Evolutionary conservation across 495 filamentous ascomycete genomes (phyloP).

Genomic region (Penicillium roqueforti): DNA sequence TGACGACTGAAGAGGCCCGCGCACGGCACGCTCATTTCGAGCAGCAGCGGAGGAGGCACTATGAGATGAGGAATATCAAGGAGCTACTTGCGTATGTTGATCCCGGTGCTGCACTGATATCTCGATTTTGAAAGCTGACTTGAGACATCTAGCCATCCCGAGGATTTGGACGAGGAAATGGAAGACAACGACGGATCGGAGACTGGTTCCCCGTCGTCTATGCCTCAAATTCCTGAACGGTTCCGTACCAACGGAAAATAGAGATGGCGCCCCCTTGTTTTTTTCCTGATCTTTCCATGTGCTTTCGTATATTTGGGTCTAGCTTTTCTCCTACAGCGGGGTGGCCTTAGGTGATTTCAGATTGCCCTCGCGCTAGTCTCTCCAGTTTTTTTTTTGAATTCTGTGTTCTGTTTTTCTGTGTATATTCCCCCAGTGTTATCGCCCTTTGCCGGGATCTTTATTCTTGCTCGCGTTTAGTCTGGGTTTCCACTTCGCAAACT

Average conservation of each 20-base stretch:
- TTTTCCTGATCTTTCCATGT: background rate
- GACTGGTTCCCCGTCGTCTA: conserved; percentile 24
- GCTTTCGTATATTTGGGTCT: background rate
- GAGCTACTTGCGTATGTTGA: conserved; percentile 69
- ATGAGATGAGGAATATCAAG: conserved; percentile 97
- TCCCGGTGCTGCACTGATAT: background rate
- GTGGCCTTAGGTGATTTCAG: background rate
- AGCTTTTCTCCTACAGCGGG: background rate
- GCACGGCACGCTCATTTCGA: conserved; percentile 92
- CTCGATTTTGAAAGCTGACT: conserved; percentile 9
- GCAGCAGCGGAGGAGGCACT: conserved; percentile 87
- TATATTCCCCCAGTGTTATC: conserved; percentile 26
- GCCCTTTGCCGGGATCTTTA: background rate
- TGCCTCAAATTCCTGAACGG: conserved; percentile 35
- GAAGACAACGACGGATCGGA: conserved; percentile 45
- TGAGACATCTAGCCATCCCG: conserved; percentile 38
- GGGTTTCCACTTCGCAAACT: background rate
- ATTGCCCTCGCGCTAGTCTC: background rate
- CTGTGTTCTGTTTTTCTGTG: conserved; percentile 5
- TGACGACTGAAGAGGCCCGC: conserved; percentile 69
- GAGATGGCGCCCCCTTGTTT: background rate
- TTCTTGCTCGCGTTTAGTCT: background rate
- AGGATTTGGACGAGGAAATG: conserved; percentile 49
- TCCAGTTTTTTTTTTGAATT: background rate
- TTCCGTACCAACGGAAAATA: conserved; percentile 24